Base-by-base conservation (phyloP, 352 stramenopile genomes). In the Saprolegnia diclina region DNA sequence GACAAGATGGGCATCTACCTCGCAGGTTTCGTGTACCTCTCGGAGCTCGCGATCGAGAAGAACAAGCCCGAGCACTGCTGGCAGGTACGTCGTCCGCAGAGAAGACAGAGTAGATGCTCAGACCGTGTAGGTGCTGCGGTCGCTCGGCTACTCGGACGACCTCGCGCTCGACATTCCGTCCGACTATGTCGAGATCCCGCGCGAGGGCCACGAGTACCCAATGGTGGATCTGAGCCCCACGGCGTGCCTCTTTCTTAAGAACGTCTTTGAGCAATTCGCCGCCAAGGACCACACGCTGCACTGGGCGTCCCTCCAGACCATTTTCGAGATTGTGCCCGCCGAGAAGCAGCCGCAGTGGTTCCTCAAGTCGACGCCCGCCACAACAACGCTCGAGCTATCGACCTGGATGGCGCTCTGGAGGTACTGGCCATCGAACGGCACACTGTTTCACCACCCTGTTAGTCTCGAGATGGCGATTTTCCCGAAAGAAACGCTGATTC, bases 31-130 rank as follows among this genome's bases (percentile, higher is more conserved):
- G 77, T 87, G 44, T 88, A 89, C 68, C 68, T 96, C 42, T 94
- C 87, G 81, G 83, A 91, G 74, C 67, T 94, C 54, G 95, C 95
- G 75, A 94, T 96, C 68, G 81, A 94, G 62, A 87, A 87, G 61
- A 91, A 93, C 54, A 85, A 88, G 1, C 85, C 88, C n/a, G 89
- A 96, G 76, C 90, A 81, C 14, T 90, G 86, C 72, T 96, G 89
- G 89, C 85, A 93, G 65, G 65, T 77, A 19, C 71, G 72, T 14
- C 37, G 64, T 19, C 70, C 64, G 44, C 46, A 54, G n/a, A 29
- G 46, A 54, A n/a, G n/a, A n/a, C n/a, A n/a, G n/a, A n/a, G n/a
- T 54, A 5, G n/a, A 54, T 54, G 46, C n/a, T 29, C 2, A 29
- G 24, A 54, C 35, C 3, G 14, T 26, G 24, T 64, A 64, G 62